A percentile compares a stretch with the other conserved stretches of the same genome.
phyloP scores from a whole-genome alignment of 352 stramenopile species.

The Phytophthora colocasiae region DNA sequence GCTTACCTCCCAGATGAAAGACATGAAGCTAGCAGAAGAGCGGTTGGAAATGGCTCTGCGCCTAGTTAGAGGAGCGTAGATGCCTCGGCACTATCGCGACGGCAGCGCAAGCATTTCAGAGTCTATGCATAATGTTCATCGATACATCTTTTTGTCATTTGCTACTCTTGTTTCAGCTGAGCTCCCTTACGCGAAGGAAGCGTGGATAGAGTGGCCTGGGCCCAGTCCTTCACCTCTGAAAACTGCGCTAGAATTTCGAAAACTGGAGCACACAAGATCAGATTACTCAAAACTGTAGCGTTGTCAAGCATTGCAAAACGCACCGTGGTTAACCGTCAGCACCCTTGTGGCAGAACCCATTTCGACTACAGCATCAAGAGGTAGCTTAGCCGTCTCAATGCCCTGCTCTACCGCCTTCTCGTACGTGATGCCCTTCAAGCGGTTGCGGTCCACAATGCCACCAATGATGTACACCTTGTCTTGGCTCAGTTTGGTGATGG shows the following conservation, averaged over 20 bases:
- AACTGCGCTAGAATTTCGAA: conserved; percentile 86
- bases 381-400: conserved; percentile 93
- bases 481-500: conserved; percentile 85
- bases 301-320: conserved; percentile 3
- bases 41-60: conserved; percentile 79
- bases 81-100: conserved; percentile 5
- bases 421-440: conserved; percentile 94
- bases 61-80: conserved; percentile 61
- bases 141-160: conserved; percentile 12
- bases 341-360: conserved; percentile 80
- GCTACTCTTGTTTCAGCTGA: conserved; percentile 54
- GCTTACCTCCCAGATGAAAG: conserved; percentile 60
- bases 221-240: conserved; percentile 76
- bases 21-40: conserved; percentile 81
- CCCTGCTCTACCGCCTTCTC: conserved; percentile 90
- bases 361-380: conserved; percentile 86
- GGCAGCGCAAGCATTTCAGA: background rate
- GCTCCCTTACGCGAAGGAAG: conserved; percentile 77
- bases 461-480: conserved; percentile 97
- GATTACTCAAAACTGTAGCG: conserved; percentile 2
- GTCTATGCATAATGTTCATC: conserved; percentile 18
- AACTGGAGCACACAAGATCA: conserved; percentile 42
- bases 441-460: conserved; percentile 97
- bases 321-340: conserved; percentile 91
- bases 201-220: conserved; percentile 67